Percentiles rank a stretch among this genome's conserved stretches.
Conservation (phyloP, 106 monocot genomes). For the Ottelia alismoides region DNA sequence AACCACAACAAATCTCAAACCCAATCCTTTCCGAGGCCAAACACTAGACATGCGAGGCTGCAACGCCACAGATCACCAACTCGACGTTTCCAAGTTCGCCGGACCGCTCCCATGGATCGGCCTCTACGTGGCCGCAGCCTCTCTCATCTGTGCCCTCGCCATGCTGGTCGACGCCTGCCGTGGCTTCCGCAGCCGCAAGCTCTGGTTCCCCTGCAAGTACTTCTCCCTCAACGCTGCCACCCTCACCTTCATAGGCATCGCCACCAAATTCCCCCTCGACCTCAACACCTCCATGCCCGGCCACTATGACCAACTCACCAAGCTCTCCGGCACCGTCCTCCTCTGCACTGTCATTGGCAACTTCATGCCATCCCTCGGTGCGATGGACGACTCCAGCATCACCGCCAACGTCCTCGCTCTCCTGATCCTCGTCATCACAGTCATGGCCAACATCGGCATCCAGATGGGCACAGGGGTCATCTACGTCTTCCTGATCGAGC, state of each 20-base stretch:
- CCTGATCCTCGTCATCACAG: constrained; percentile 9
- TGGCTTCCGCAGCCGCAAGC: constrained; percentile 2
- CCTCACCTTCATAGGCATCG: constrained; percentile 1
- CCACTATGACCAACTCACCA: constrained; percentile 9
- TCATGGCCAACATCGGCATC: constrained; percentile 9
- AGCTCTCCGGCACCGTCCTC: constrained; percentile 17
- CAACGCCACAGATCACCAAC: no score
- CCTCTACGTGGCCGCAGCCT: constrained; percentile 6
- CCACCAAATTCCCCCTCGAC: constrained; percentile 16
- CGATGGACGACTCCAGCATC: constrained; percentile 1
- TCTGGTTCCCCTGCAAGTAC: constrained; percentile 6
- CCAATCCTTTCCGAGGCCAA: no score
- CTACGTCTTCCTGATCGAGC: background rate
- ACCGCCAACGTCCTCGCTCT: constrained; percentile 7
- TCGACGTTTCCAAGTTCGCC: no score
- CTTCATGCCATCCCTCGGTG: constrained; percentile 17
- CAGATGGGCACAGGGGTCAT: constrained; percentile 15
- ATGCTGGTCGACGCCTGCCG: background rate
- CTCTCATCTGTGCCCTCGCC: constrained; percentile 2
- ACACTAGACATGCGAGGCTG: no score
- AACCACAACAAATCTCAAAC: no score
- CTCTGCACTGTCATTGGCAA: constrained; percentile 11
- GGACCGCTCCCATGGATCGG: constrained; percentile 10
- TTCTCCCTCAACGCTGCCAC: constrained; percentile 10
- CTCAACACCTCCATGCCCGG: constrained; percentile 12